Percentiles rank a stretch among this genome's conserved stretches.
These are phyloP conservation scores for Colletotrichum higginsianum DNA, from an alignment of 2,329 filamentous ascomycete genomes.

Conservation along the genomic window DNA sequence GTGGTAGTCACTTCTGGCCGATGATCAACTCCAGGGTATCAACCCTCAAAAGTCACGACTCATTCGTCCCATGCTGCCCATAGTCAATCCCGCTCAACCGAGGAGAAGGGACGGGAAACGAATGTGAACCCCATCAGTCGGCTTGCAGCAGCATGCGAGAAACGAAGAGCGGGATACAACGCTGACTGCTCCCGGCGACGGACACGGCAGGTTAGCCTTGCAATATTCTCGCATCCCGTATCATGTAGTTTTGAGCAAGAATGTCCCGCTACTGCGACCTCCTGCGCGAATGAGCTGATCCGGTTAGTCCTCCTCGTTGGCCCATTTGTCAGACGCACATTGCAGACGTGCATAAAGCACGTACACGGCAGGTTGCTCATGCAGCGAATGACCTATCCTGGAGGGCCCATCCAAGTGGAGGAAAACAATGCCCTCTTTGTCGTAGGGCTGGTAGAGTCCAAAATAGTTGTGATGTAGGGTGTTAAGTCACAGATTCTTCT, in stretches of 20 bases:
- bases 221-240: not conserved
- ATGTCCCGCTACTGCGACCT: conserved; percentile 20
- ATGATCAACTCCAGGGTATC: conserved; percentile 20
- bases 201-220: not conserved
- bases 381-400: conserved; percentile 19
- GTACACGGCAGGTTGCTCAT: conserved; percentile 17
- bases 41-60: not conserved
- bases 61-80: not conserved
- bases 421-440: not conserved
- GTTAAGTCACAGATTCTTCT: not conserved
- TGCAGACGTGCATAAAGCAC: conserved; percentile 16
- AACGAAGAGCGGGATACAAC: not conserved
- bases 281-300: conserved; percentile 32
- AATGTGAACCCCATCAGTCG: not conserved
- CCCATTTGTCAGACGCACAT: conserved; percentile 24
- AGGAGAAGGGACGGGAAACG: not conserved
- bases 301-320: conserved; percentile 10
- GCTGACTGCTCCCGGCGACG: not conserved
- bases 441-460: conserved; percentile 21
- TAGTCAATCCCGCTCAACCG: not conserved
- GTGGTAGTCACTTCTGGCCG: not conserved
- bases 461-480: not conserved
- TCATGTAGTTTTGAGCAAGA: not conserved
- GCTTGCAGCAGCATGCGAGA: not conserved
- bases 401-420: conserved; percentile 25